A percentile compares a stretch with the other conserved stretches of the same genome.
Evolutionary conservation across 345 rosid species (phyloP).

Genomic region (Brassica nigra): DNA sequence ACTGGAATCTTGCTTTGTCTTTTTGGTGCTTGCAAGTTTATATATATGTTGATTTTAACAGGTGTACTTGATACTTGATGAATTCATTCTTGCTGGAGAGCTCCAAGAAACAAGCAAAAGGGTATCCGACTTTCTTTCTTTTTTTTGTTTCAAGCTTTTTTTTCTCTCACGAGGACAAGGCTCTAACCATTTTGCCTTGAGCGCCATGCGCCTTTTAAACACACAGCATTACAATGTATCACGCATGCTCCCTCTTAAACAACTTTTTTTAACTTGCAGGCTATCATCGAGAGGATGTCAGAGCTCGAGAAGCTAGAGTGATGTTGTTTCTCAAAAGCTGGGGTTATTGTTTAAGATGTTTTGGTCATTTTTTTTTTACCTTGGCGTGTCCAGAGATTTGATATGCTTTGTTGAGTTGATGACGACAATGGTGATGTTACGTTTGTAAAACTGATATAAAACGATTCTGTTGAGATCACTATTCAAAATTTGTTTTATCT

Average conservation of each 20-base stretch:
- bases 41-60: neutral
- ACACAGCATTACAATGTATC: neutral
- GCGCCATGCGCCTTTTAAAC: no score
- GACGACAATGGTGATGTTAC: neutral
- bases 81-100: slow-evolving; percentile 99
- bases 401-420: slow-evolving; percentile 7
- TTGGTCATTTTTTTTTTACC: neutral
- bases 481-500: neutral
- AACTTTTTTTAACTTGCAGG: slow-evolving; percentile 48
- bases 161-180: neutral
- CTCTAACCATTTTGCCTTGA: no score
- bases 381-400: neutral
- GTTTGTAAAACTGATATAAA: neutral
- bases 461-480: neutral
- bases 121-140: slow-evolving; percentile 42
- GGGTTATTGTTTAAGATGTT: neutral
- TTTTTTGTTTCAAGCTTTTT: neutral
- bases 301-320: slow-evolving; percentile 92
- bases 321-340: slow-evolving; percentile 16
- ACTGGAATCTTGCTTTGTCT: neutral
- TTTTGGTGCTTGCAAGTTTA: no score
- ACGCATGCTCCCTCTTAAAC: neutral
- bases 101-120: slow-evolving; percentile 99
- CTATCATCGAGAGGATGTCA: slow-evolving; percentile 90
- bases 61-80: slow-evolving; percentile 95